These are phyloP conservation scores for Blumeriella jaapii DNA, from an alignment of 2,329 filamentous ascomycete species.

Conservation along the genomic window DNA sequence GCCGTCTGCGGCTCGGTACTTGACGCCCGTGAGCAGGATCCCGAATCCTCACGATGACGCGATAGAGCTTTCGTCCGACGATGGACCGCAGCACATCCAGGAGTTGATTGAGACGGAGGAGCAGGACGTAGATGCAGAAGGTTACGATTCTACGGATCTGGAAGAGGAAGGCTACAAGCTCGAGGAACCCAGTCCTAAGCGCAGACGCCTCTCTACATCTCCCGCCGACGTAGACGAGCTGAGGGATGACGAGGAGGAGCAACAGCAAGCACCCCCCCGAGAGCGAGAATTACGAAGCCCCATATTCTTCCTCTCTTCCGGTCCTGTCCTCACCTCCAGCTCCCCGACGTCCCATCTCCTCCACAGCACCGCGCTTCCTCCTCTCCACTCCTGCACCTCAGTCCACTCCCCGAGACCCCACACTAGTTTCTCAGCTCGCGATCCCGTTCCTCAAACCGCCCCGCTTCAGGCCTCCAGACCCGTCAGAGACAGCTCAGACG, in stretches of 20 bases:
- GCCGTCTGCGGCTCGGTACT: slow-evolving; percentile 20
- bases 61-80: slow-evolving; percentile 18
- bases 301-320: slow-evolving; percentile 15
- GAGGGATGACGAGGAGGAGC: slow-evolving; percentile 4
- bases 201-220: slow-evolving; percentile 21
- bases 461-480: slow-evolving; percentile 25
- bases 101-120: slow-evolving; percentile 21
- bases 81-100: slow-evolving; percentile 15
- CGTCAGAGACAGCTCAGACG: slow-evolving; percentile 7
- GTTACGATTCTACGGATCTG: slow-evolving; percentile 12
- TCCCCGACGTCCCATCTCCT: slow-evolving; percentile 13
- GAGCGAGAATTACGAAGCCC: slow-evolving; percentile 7
- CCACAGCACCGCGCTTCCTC: slow-evolving; percentile 24
- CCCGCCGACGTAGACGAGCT: slow-evolving; percentile 6
- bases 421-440: slow-evolving; percentile 1
- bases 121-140: slow-evolving; percentile 7
- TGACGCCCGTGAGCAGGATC: slow-evolving; percentile 18
- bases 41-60: slow-evolving; percentile 14
- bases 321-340: slow-evolving; percentile 22
- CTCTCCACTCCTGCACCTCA: slow-evolving; percentile 17
- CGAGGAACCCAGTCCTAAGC: slow-evolving; percentile 19
- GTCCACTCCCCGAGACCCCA: slow-evolving; percentile 11
- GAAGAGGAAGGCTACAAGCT: slow-evolving; percentile 16
- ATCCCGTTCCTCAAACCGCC: slow-evolving; percentile 25
- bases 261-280: slow-evolving; percentile 5